Base-by-base conservation (phyloP, 116 monocot species). In the Thalassia testudinum region DNA sequence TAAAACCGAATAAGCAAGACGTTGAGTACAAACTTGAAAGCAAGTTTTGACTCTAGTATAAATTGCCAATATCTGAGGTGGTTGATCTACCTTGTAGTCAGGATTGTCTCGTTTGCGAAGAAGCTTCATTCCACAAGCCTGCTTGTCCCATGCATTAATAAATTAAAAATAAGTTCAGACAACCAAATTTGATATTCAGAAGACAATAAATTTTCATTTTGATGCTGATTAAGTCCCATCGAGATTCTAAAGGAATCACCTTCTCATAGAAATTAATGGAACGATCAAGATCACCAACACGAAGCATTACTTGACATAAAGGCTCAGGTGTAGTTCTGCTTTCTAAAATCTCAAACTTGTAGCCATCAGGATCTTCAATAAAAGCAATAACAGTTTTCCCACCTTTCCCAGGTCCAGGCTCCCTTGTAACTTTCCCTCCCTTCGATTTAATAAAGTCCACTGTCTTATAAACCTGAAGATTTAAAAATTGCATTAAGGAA, bases 101-200 rank as follows among this genome's bases (percentile, higher is more conserved):
- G 78, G 82, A 54, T 71, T 78, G 49, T 77, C 82, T 30, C 65
- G 54, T 37, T 68, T 78, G n/a, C 78, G 74, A 26, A 82, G 62
- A 62, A 82, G 71, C 58, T 82, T 76, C 82, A 82, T 82, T 18
- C 82, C 82, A 66, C 70, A 82, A 34, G 82, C 82, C 82, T 82
- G 23, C 13, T 38, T 22, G 0, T 47, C 17, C n/a, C n/a, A n/a
- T n/a, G n/a, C 0, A 21, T 15, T 15, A 1, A 15, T 8, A 40
- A 40, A 40, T 40, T 15, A 43, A 44, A 53, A 26, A 15, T 49
- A 4, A 21, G 37, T 5, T 38, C 20, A 22, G 25, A 40, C 14
- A 40, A 40, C 11, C 40, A 40, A 7, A 40, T 40, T 8, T 8
- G 11, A 8, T 8, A 40, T 8, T 40, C 7, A 40, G 14, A 7